phyloP scores from a whole-genome alignment of 139 green algal species.

The Diplosphaera chodatii region DNA sequence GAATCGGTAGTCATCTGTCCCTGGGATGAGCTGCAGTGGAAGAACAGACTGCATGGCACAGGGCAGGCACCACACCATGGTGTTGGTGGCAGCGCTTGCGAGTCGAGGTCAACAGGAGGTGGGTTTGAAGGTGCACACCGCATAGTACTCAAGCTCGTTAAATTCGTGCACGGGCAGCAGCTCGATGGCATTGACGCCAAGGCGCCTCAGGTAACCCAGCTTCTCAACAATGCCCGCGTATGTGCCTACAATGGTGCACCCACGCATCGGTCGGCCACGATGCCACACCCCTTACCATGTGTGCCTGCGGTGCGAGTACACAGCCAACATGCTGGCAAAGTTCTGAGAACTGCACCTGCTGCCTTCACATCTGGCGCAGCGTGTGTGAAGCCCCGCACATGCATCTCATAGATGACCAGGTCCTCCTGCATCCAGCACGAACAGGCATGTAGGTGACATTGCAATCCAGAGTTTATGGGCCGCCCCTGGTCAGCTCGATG shows the following conservation, averaged over 20 bases:
- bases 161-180: conserved; percentile 95
- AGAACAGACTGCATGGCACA: no score
- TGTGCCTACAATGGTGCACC: conserved; percentile 75
- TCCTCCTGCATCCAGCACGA: conserved; percentile 44
- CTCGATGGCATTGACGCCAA: conserved; percentile 95
- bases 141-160: conserved; percentile 98
- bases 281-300: no score
- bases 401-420: conserved; percentile 95
- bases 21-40: conserved; percentile 27
- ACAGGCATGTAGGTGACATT: no score
- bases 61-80: background rate
- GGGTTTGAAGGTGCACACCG: conserved; percentile 9
- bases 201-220: conserved; percentile 83
- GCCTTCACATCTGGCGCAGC: conserved; percentile 34
- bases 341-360: conserved; percentile 26
- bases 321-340: background rate
- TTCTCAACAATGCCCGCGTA: conserved; percentile 80
- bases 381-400: conserved; percentile 95
- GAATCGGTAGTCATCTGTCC: conserved; percentile 48
- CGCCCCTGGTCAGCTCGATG: no score
- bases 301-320: background rate
- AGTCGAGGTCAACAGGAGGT: background rate
- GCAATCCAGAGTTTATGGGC: no score
- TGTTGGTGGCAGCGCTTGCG: background rate
- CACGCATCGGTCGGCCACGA: no score